Percentiles rank a stretch among this genome's conserved stretches.
Evolutionary conservation across 2,329 filamentous ascomycete species (phyloP).

Genomic region (Blastomyces parvus): DNA sequence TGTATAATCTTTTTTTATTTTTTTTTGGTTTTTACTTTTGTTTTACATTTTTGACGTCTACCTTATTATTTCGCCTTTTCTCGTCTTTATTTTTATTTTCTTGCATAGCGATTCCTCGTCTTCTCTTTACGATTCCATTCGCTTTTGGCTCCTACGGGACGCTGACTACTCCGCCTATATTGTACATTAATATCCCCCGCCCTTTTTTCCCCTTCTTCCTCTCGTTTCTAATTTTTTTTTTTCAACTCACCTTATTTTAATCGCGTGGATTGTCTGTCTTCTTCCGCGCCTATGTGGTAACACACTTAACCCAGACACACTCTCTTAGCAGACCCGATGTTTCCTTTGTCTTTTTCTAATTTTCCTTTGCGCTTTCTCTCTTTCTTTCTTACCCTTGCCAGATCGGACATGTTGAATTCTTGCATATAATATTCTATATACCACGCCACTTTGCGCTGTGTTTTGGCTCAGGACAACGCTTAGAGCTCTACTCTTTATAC

Average conservation of each 20-base stretch:
- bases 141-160: neutral
- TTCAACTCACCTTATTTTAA: too few relatives aligned
- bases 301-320: constrained; percentile 18
- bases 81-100: neutral
- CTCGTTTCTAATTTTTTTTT: neutral
- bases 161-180: neutral
- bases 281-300: too few relatives aligned
- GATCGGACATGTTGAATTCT: neutral
- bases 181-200: neutral
- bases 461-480: neutral
- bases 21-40: neutral
- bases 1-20: neutral
- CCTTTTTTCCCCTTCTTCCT: neutral
- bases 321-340: constrained; percentile 23
- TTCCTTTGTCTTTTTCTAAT: constrained; percentile 13
- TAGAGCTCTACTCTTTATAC: constrained; percentile 10
- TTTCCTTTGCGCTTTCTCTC: constrained; percentile 21
- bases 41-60: neutral
- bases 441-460: constrained; percentile 3
- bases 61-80: neutral
- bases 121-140: neutral
- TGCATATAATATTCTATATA: constrained; percentile 7
- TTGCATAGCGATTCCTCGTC: constrained; percentile 1
- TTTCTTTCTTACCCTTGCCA: constrained; percentile 3
- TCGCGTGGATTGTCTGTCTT: neutral